These are phyloP conservation scores for Citropsis articulata DNA, from an alignment of 345 rosid genomes.

Conservation along the genomic window DNA sequence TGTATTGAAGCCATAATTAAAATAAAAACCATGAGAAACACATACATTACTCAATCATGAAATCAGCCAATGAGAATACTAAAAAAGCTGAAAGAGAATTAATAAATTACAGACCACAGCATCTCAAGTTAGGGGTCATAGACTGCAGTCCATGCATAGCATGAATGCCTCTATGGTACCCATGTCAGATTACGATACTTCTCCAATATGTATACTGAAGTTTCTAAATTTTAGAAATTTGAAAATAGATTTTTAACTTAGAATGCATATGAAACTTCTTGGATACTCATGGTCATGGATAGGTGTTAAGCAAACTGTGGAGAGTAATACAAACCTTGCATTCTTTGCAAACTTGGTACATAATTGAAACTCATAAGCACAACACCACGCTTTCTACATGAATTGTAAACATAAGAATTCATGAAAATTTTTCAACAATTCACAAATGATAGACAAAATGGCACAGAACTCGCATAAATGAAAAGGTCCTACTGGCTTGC, in stretches of 20 bases:
- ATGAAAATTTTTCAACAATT: background rate
- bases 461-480: background rate
- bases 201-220: background rate
- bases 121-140: background rate
- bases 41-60: background rate
- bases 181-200: background rate
- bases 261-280: background rate
- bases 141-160: background rate
- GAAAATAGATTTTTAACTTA: background rate
- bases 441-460: background rate
- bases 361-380: background rate
- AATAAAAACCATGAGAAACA: background rate
- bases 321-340: background rate
- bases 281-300: background rate
- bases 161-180: background rate
- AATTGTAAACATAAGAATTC: background rate
- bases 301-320: background rate
- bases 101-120: background rate
- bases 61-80: background rate
- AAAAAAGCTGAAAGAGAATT: background rate
- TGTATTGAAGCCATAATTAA: background rate
- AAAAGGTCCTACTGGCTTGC: background rate
- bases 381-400: background rate
- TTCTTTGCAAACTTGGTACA: background rate
- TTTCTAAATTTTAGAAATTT: background rate